Evolutionary conservation across 2,329 filamentous ascomycete species (phyloP).

Genomic region (Colletotrichum euphorbiae): DNA sequence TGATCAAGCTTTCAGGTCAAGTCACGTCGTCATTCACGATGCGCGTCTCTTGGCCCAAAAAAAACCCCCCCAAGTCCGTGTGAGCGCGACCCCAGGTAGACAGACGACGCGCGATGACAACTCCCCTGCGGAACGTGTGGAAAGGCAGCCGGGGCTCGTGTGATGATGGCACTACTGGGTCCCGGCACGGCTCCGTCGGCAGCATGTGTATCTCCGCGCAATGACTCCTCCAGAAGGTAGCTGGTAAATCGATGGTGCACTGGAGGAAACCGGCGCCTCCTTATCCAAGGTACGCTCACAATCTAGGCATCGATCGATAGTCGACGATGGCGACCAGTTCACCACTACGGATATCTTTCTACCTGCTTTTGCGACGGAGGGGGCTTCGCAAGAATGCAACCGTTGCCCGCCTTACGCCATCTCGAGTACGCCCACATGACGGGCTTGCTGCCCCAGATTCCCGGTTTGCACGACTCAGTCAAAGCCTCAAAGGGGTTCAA

Average conservation of each 20-base stretch:
- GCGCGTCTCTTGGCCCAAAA: background rate
- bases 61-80: background rate
- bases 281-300: slow-evolving; percentile 2
- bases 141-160: background rate
- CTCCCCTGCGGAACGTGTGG: slow-evolving; percentile 4
- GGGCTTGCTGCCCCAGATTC: no score
- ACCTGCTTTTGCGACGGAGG: background rate
- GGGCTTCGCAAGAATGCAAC: background rate
- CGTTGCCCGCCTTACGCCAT: slow-evolving; percentile 6
- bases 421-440: no score
- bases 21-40: slow-evolving; percentile 10
- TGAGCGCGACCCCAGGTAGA: background rate
- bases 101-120: background rate
- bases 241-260: no score
- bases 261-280: background rate
- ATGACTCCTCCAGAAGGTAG: slow-evolving; percentile 5
- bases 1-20: background rate
- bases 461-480: no score
- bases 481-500: no score
- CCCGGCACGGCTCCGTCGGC: background rate
- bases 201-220: no score
- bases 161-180: slow-evolving; percentile 1
- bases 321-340: background rate
- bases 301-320: background rate
- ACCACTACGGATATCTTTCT: background rate